phyloP scores from a whole-genome alignment of 805 yeast genomes.

The Saccharomyces paradoxus region DNA sequence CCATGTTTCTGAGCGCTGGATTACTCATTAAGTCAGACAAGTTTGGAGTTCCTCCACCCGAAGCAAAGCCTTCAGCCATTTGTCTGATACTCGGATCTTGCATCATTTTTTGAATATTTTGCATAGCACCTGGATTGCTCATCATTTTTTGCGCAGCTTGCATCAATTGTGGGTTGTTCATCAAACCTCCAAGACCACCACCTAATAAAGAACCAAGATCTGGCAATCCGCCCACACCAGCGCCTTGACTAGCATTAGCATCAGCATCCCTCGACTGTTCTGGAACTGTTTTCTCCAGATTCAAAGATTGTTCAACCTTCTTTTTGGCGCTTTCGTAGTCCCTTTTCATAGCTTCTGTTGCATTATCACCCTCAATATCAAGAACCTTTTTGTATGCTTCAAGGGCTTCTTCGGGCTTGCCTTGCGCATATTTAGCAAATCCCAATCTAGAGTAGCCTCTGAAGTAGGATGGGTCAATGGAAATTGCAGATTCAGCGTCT shows the following conservation, averaged over 20 bases:
- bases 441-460: constrained; percentile 95
- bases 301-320: constrained; percentile 72
- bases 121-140: constrained; percentile 75
- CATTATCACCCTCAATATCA: constrained; percentile 75
- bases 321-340: constrained; percentile 91
- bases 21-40: constrained; percentile 69
- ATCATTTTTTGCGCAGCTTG: constrained; percentile 82
- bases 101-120: constrained; percentile 59
- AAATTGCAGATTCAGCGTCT: constrained; percentile 79
- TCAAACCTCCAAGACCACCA: constrained; percentile 59
- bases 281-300: constrained; percentile 25
- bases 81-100: constrained; percentile 70
- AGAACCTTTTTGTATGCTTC: constrained; percentile 86
- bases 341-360: constrained; percentile 82
- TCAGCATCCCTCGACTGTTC: constrained; percentile 17
- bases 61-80: constrained; percentile 73
- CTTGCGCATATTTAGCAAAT: constrained; percentile 86
- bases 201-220: constrained; percentile 61
- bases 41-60: constrained; percentile 58
- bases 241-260: constrained; percentile 23
- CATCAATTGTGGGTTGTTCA: constrained; percentile 88
- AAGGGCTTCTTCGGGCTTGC: constrained; percentile 83
- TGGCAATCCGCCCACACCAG: constrained; percentile 51
- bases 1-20: constrained; percentile 69
- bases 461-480: constrained; percentile 69